A percentile compares a stretch with the other conserved stretches of the same genome.
Conservation (phyloP, 345 rosid genomes). For the Eucalyptus pauciflora region DNA sequence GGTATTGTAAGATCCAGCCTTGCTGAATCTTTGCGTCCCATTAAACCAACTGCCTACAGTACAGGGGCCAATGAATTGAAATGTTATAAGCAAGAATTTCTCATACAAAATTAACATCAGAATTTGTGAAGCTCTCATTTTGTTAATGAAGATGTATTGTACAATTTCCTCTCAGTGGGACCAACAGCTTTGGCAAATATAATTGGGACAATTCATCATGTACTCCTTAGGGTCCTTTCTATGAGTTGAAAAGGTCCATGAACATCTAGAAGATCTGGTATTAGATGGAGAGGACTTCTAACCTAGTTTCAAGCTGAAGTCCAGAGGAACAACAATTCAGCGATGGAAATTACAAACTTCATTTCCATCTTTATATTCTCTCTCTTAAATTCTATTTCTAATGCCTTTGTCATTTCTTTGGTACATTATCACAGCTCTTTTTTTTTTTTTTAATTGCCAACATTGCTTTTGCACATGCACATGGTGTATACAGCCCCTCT, state of each 20-base stretch:
- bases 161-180: background rate
- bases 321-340: background rate
- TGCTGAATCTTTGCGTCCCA: constrained; percentile 36
- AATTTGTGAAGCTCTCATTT: background rate
- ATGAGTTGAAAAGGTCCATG: background rate
- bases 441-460: background rate
- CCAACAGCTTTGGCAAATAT: background rate
- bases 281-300: background rate
- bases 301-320: background rate
- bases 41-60: constrained; percentile 54
- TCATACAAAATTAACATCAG: background rate
- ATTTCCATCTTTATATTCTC: background rate
- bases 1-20: constrained; percentile 63
- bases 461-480: background rate
- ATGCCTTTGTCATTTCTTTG: background rate
- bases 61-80: background rate
- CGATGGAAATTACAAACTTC: background rate
- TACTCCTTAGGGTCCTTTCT: background rate
- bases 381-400: background rate
- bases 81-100: background rate
- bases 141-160: background rate
- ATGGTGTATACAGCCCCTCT: background rate
- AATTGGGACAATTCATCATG: background rate
- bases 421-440: background rate
- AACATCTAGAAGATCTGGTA: background rate